phyloP scores from a whole-genome alignment of 257 asterid species.

The Primulina huaijiensis region DNA sequence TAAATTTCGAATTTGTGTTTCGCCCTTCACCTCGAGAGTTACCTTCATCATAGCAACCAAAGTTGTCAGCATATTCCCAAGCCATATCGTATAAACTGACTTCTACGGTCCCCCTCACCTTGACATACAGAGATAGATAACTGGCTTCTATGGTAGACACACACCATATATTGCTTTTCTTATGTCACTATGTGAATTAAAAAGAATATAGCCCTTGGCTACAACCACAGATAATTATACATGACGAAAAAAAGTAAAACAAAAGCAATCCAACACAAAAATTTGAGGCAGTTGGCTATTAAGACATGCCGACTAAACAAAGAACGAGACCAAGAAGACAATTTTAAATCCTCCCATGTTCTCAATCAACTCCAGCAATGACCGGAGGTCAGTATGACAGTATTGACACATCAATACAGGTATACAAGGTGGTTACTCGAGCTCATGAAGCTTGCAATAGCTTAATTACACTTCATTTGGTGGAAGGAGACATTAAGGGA shows the following conservation, averaged over 20 bases:
- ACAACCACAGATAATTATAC: background rate
- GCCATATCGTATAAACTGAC: background rate
- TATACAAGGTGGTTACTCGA: background rate
- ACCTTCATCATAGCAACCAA: conserved; percentile 46
- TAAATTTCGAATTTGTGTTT: conserved; percentile 65
- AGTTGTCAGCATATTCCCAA: background rate
- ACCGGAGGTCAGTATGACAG: background rate
- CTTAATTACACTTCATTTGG: background rate
- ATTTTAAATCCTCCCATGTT: background rate
- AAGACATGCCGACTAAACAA: background rate
- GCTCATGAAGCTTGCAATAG: background rate
- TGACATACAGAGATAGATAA: too few relatives aligned
- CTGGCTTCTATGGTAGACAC: too few relatives aligned
- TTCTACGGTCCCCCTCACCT: too few relatives aligned
- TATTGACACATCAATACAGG: background rate
- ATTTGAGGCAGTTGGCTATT: background rate
- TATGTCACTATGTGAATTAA: background rate
- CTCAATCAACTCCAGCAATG: background rate
- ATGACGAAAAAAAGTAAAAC: too few relatives aligned
- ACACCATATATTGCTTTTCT: background rate
- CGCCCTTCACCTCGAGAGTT: conserved; percentile 90
- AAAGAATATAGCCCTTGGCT: background rate
- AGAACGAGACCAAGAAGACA: background rate
- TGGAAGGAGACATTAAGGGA: background rate
- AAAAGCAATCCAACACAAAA: too few relatives aligned